Evolutionary conservation across 768 basidiomycete species (phyloP).

Genomic region (Trametes coccinea): DNA sequence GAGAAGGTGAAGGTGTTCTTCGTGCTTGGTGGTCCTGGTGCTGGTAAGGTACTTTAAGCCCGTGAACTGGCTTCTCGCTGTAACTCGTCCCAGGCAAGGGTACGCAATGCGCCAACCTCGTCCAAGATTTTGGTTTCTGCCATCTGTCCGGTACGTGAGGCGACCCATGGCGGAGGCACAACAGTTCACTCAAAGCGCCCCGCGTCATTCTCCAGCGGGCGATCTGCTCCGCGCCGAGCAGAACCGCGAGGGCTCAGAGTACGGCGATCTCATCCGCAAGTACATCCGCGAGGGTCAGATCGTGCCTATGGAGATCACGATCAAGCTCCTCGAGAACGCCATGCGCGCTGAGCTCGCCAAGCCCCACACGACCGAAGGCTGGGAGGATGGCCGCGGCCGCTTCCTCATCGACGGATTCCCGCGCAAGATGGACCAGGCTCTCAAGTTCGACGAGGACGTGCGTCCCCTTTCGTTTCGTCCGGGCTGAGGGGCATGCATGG

Average conservation of each 20-base stretch:
- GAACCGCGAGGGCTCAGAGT: constrained; percentile 77
- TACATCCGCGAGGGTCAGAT: constrained; percentile 92
- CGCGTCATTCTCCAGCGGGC: constrained; percentile 61
- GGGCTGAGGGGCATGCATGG: not conserved
- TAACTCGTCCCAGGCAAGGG: constrained; percentile 72
- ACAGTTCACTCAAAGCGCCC: not conserved
- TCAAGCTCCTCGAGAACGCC: constrained; percentile 92
- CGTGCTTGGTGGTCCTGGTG: constrained; percentile 96
- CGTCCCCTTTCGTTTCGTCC: constrained; percentile 22
- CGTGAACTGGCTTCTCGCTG: not conserved
- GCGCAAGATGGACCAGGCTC: constrained; percentile 97
- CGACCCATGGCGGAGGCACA: constrained; percentile 3
- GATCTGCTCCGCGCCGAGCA: constrained; percentile 97
- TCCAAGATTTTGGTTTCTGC: constrained; percentile 81
- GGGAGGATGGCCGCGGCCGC: constrained; percentile 72
- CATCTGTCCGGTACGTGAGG: constrained; percentile 81
- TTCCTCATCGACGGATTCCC: constrained; percentile 98
- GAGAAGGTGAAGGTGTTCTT: constrained; percentile 85
- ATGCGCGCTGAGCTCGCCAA: constrained; percentile 66
- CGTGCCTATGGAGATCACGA: constrained; percentile 95
- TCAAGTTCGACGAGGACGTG: constrained; percentile 86
- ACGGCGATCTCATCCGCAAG: constrained; percentile 80
- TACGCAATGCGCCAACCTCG: constrained; percentile 87
- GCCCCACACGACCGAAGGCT: constrained; percentile 48
- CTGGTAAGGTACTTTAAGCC: constrained; percentile 52